Evolutionary conservation across 495 filamentous ascomycete genomes (phyloP).

Genomic region (Talaromyces stipitatus): DNA sequence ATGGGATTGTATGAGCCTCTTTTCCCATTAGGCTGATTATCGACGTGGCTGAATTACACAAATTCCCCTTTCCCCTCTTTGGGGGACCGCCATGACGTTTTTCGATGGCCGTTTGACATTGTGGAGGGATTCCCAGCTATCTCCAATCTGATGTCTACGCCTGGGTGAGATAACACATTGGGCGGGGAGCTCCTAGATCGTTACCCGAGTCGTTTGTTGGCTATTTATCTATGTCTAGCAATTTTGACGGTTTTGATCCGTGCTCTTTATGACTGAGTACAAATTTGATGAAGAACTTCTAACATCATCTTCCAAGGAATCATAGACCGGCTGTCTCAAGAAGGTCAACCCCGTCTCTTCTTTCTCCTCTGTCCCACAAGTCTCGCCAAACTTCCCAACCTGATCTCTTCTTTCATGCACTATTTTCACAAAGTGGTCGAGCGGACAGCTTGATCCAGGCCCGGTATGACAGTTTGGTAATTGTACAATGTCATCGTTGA

Average conservation of each 20-base stretch:
- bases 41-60: neutral
- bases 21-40: neutral
- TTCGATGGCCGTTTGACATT: neutral
- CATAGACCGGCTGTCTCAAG: slow-evolving; percentile 14
- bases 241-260: neutral
- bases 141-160: neutral
- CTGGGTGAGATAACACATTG: neutral
- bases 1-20: neutral
- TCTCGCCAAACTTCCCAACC: slow-evolving; percentile 24
- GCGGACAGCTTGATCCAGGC: slow-evolving; percentile 45
- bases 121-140: neutral
- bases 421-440: slow-evolving; percentile 35
- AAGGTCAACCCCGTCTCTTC: slow-evolving; percentile 18
- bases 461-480: slow-evolving; percentile 43
- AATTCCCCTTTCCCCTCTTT: neutral
- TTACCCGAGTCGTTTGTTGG: neutral
- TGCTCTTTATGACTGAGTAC: too few species aligned
- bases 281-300: neutral
- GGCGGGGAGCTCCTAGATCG: neutral
- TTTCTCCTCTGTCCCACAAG: slow-evolving; percentile 23
- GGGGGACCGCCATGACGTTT: neutral
- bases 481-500: slow-evolving; percentile 50
- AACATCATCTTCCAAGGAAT: neutral
- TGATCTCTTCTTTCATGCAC: slow-evolving; percentile 22
- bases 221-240: neutral